Conservation (phyloP, 2,329 filamentous ascomycete genomes). For the Colletotrichum higginsianum region DNA sequence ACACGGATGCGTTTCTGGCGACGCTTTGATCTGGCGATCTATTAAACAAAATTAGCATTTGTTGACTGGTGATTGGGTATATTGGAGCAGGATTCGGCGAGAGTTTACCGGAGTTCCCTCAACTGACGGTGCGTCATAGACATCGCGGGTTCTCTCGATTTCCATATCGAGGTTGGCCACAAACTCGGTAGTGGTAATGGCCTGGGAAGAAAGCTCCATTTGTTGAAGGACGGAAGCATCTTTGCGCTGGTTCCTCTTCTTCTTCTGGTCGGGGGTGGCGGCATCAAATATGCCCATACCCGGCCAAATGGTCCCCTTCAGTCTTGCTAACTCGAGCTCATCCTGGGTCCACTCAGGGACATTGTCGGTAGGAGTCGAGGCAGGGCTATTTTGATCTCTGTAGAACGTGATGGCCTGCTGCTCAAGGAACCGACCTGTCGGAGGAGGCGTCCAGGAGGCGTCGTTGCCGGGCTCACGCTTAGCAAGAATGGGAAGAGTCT, state of each 20-base stretch:
- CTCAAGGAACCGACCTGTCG: conserved; percentile 12
- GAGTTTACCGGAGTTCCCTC: conserved; percentile 65
- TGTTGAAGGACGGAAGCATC: conserved; percentile 77
- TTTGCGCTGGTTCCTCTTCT: conserved; percentile 85
- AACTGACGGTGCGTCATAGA: conserved; percentile 72
- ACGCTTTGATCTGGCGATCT: conserved; percentile 22
- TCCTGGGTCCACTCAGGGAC: conserved; percentile 19
- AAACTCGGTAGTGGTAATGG: conserved; percentile 75
- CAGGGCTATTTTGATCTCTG: conserved; percentile 5
- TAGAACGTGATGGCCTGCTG: conserved; percentile 39
- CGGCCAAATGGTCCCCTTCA: conserved; percentile 82
- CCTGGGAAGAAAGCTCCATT: conserved; percentile 75
- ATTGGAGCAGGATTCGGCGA: too few species aligned
- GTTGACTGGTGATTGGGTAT: too few species aligned
- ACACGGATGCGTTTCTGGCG: conserved; percentile 23
- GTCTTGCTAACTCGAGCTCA: conserved; percentile 26
- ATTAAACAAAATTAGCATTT: background rate
- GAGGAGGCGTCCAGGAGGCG: conserved; percentile 21
- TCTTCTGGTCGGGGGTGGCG: conserved; percentile 79
- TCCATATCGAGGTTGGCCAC: conserved; percentile 71
- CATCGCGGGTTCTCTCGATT: conserved; percentile 67
- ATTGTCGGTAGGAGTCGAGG: conserved; percentile 7
- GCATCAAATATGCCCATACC: conserved; percentile 89
- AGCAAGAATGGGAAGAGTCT: conserved; percentile 3
- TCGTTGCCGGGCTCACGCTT: conserved; percentile 19